These are phyloP conservation scores for Nemania sp. DNA, from an alignment of 2,329 filamentous ascomycete genomes.

Conservation along the genomic window DNA sequence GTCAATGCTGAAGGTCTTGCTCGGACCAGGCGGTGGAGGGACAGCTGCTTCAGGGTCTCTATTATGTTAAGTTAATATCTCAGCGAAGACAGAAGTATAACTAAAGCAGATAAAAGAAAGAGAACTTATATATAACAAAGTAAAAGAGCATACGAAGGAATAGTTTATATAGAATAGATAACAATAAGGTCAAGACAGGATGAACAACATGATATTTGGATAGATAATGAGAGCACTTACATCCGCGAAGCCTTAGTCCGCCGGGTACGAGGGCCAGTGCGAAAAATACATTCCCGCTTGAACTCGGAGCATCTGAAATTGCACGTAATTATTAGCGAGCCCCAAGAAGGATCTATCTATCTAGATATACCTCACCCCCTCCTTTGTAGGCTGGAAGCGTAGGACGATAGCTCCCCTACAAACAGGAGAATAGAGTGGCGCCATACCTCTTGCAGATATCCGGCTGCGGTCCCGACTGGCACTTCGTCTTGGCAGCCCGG, in stretches of 20 bases:
- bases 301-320: constrained; percentile 61
- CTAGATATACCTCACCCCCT: background rate
- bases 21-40: constrained; percentile 55
- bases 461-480: constrained; percentile 60
- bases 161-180: background rate
- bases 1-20: constrained; percentile 66
- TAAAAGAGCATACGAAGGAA: background rate
- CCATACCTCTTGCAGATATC: constrained; percentile 65
- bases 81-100: background rate
- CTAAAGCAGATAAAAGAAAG: background rate
- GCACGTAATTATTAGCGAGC: constrained; percentile 8
- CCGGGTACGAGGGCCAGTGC: constrained; percentile 63
- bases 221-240: constrained; percentile 52
- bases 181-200: background rate
- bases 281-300: constrained; percentile 66
- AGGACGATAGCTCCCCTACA: constrained; percentile 7
- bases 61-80: constrained; percentile 23
- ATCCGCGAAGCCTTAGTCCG: constrained; percentile 57
- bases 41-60: constrained; percentile 38
- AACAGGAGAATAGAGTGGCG: background rate
- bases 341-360: constrained; percentile 1
- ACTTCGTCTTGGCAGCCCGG: constrained; percentile 65
- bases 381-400: background rate
- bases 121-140: too few relatives aligned
- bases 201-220: background rate